Evolutionary conservation across 768 basidiomycete genomes (phyloP).

Genomic region (Melanogaster broomeanus): DNA sequence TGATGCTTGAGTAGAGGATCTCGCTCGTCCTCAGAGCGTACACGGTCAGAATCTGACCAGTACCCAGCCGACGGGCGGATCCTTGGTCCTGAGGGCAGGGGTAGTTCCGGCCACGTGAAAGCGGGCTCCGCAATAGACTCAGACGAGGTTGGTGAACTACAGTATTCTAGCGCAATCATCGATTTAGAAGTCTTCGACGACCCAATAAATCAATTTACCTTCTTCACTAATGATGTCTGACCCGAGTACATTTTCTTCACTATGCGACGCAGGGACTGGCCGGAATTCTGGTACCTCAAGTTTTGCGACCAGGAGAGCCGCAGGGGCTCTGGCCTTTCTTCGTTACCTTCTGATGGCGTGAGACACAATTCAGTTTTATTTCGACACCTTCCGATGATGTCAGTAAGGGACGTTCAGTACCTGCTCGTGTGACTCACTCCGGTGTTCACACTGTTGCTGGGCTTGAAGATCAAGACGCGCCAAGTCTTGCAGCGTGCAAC

Average conservation of each 20-base stretch:
- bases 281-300: slow-evolving; percentile 13
- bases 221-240: slow-evolving; percentile 2
- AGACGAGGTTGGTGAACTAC: slow-evolving; percentile 8
- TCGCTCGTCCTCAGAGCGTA: slow-evolving; percentile 18
- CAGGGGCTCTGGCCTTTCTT: slow-evolving; percentile 11
- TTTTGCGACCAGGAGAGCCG: slow-evolving; percentile 20
- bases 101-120: slow-evolving; percentile 14
- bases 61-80: slow-evolving; percentile 19
- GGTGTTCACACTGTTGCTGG: slow-evolving; percentile 34
- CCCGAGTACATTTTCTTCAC: not conserved
- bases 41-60: slow-evolving; percentile 21
- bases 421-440: slow-evolving; percentile 39
- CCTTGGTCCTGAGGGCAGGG: slow-evolving; percentile 3
- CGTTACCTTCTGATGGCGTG: slow-evolving; percentile 10
- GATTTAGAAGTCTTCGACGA: not conserved
- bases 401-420: not conserved
- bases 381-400: slow-evolving; percentile 41
- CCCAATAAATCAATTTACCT: slow-evolving; percentile 1
- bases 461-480: slow-evolving; percentile 50
- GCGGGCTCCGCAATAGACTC: slow-evolving; percentile 5
- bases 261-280: not conserved
- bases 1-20: slow-evolving; percentile 13
- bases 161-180: slow-evolving; percentile 4
- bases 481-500: slow-evolving; percentile 54
- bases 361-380: slow-evolving; percentile 41